Conservation (phyloP, 2,329 filamentous ascomycete genomes). For the Teratosphaeria gauchensis region DNA sequence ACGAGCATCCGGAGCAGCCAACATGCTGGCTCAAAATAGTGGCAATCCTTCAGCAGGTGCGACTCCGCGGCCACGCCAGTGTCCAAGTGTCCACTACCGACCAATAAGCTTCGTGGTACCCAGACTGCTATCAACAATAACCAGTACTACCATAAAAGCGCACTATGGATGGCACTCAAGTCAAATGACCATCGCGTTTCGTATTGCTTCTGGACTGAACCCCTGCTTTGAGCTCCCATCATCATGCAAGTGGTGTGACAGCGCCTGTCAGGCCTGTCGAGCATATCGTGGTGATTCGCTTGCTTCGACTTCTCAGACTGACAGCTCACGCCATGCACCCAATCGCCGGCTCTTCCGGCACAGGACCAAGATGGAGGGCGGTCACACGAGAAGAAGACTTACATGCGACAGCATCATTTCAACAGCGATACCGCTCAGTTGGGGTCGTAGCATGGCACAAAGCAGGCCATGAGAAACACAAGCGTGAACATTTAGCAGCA, state of each 20-base stretch:
- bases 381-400: background rate
- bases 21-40: background rate
- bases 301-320: background rate
- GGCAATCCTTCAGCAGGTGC: background rate
- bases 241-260: background rate
- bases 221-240: background rate
- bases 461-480: background rate
- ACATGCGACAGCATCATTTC: background rate
- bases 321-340: background rate
- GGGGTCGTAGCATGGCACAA: background rate
- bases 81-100: background rate
- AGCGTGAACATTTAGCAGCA: no score
- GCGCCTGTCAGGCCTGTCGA: background rate
- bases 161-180: background rate
- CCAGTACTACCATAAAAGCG: background rate
- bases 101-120: background rate
- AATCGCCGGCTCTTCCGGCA: background rate
- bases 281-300: background rate
- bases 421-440: background rate
- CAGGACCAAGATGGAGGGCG: background rate
- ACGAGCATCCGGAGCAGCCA: background rate
- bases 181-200: background rate
- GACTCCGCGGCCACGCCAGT: background rate
- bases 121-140: background rate
- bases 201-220: background rate